Evolutionary conservation across 306 rosid genomes (phyloP).

Genomic region (Mucuna pruriens): DNA sequence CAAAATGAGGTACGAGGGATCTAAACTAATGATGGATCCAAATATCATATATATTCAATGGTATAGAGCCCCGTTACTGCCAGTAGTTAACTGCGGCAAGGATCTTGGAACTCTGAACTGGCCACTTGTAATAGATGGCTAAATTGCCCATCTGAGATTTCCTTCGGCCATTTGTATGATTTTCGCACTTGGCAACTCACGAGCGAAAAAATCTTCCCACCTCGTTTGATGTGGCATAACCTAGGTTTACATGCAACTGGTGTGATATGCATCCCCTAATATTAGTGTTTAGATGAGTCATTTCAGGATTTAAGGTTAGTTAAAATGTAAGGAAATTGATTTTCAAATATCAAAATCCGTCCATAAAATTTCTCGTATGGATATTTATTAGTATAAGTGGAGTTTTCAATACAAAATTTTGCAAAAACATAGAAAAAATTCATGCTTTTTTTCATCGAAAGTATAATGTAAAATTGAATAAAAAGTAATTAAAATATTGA

Average conservation of each 20-base stretch:
- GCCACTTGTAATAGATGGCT: not conserved
- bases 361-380: not conserved
- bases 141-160: not conserved
- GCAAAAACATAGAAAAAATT: not conserved
- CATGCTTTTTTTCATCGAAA: not conserved
- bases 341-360: not conserved
- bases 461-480: not conserved
- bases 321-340: not conserved
- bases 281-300: not conserved
- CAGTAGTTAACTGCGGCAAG: not conserved
- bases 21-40: not conserved
- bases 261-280: not conserved
- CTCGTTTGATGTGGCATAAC: not conserved
- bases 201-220: not conserved
- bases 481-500: not conserved
- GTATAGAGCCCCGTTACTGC: not conserved
- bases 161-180: not conserved
- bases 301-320: not conserved
- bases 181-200: not conserved
- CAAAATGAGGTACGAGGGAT: constrained; percentile 8
- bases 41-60: not conserved
- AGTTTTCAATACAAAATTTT: not conserved
- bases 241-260: not conserved
- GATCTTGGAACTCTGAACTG: not conserved
- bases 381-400: not conserved